Base-by-base conservation (phyloP, 2,329 filamentous ascomycete genomes). In the Colletotrichum musicola region DNA sequence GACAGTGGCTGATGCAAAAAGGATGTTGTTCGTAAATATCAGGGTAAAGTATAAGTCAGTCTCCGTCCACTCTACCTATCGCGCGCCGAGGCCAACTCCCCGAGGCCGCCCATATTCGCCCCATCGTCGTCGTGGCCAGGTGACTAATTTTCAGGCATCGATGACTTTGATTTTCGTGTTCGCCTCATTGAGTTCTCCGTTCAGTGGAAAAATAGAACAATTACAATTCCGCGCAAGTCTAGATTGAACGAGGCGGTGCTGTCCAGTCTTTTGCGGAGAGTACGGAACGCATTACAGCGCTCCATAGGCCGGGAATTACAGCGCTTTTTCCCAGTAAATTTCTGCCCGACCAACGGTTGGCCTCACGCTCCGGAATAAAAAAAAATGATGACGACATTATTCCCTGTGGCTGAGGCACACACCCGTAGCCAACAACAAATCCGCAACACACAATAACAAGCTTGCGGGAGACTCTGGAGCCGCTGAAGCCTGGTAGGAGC, bases 381-480 rank as follows among this genome's bases (percentile, higher is more conserved):
- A 6, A 30, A 30, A 30, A 7, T 13, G 40, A 47, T 47, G 44
- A 18, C 44, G 44, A 18, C 44, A 47, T 47, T n/a, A 18, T 10
- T 30, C 27, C 30, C 16, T 47, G 44, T 47, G 44, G 44, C 44
- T 47, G 18, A 20, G 44, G 44, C 16, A 10, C 16, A 53, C 40
- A 22, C 22, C 35, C 47, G 10, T 10, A 62, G 22, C 59, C 42
- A 62, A 38, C 58, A 53, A 35, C 30, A 35, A 35, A 35, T 35
- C 30, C 30, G 7, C 10, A 35, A 2, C 7, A 35, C 7, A 35
- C 30, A 35, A 35, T 10, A 35, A 16, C 59, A 12, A 30, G 7
- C 40, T n/a, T 10, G 40, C 22, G 22, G 22, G 22, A 25, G 22
- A 25, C 22, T 25, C 22, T 25, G 22, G 22, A 25, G 22, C 22